Percentiles rank a stretch among this genome's conserved stretches.
These are phyloP conservation scores for Dalechampia spathulata DNA, from an alignment of 441 rosid species.

Conservation along the genomic window DNA sequence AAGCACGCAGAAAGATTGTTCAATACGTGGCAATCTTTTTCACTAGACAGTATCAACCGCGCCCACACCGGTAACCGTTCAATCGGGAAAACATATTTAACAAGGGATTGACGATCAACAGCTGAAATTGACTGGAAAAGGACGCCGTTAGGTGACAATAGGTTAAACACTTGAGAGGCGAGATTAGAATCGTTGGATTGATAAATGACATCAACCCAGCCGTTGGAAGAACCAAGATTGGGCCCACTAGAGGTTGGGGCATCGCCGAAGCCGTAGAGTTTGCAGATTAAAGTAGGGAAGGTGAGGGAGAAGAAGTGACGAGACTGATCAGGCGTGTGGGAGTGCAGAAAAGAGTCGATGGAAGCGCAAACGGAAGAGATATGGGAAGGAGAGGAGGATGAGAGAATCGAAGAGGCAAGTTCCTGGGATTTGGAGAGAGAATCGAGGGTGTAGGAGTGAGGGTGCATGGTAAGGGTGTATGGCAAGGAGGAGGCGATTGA, in stretches of 20 bases:
- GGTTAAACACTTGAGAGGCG: constrained; percentile 41
- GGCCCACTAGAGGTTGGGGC: constrained; percentile 18
- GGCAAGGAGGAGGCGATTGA: neutral
- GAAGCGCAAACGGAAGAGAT: constrained; percentile 58
- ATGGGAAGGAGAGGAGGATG: constrained; percentile 51
- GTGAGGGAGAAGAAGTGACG: constrained; percentile 76
- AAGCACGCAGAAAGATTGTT: constrained; percentile 49
- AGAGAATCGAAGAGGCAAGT: constrained; percentile 52
- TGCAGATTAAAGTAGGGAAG: constrained; percentile 60
- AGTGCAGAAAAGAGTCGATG: constrained; percentile 50
- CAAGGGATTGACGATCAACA: constrained; percentile 62
- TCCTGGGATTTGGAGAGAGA: constrained; percentile 56
- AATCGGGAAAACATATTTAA: constrained; percentile 68
- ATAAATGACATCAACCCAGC: constrained; percentile 67
- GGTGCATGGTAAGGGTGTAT: constrained; percentile 35
- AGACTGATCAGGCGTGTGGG: constrained; percentile 63
- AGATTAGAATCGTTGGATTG: constrained; percentile 34
- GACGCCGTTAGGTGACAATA: constrained; percentile 51
- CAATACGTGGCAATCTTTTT: constrained; percentile 37
- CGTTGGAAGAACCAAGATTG: constrained; percentile 17
- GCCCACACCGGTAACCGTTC: constrained; percentile 80
- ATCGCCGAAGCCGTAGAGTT: constrained; percentile 69
- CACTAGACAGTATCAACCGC: constrained; percentile 44
- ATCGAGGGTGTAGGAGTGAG: constrained; percentile 66
- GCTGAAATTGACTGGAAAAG: constrained; percentile 52